Evolutionary conservation across 2,329 filamentous ascomycete species (phyloP).

Genomic region (Aspergillus viridinutans): DNA sequence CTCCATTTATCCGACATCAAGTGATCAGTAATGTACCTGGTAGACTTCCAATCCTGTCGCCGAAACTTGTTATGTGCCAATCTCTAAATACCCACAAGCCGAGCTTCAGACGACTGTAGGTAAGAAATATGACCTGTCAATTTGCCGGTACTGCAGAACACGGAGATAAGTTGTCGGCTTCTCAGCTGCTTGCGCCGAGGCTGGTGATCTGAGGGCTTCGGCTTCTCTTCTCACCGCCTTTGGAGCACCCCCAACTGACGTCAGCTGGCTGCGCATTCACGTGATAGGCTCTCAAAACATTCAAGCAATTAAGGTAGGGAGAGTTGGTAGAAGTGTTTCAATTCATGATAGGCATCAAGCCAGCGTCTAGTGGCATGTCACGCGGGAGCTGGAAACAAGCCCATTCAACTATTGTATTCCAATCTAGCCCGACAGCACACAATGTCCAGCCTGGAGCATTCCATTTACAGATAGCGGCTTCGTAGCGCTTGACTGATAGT

Average conservation of each 20-base stretch:
- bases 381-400: background rate
- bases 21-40: background rate
- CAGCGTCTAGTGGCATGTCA: background rate
- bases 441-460: background rate
- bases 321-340: background rate
- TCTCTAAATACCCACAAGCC: background rate
- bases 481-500: conserved; percentile 52
- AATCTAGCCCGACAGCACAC: background rate
- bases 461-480: conserved; percentile 45
- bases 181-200: background rate
- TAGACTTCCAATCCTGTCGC: background rate
- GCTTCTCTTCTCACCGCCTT: background rate
- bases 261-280: background rate
- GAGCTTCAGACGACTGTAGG: background rate
- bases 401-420: background rate
- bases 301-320: background rate
- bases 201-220: background rate
- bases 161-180: background rate
- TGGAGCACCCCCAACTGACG: background rate
- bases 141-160: background rate
- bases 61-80: background rate
- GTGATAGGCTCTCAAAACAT: background rate
- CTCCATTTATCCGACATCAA: background rate
- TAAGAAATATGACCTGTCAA: background rate
- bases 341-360: background rate